Base-by-base conservation (phyloP, 1,139 yeast genomes). In the Suhomyces atakaporum region DNA sequence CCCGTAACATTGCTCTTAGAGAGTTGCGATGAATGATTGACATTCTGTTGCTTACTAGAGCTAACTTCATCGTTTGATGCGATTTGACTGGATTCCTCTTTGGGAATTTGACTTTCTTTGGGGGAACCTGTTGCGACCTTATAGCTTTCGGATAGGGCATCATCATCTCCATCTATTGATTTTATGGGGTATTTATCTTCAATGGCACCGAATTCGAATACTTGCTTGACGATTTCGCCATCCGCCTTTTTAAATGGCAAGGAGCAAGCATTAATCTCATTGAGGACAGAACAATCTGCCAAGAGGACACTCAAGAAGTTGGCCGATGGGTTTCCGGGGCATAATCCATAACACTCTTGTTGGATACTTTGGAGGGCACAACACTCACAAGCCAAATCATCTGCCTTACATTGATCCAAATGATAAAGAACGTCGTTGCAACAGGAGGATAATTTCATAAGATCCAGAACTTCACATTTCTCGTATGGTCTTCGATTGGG, bases 361-460 rank as follows among this genome's bases (percentile, higher is more conserved):
- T 66, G 60, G 55, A 74, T 63, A 38, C 69, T 65, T 49, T 74
- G 79, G 27, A 75, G 56, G 7, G 79, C 79, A 55, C 79, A 74
- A 46, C 81, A 75, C 44, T 74, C 79, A 52, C 80, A 75, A 2
- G 78, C 78, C 45, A 72, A 57, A 52, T 75, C 80, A 45, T 71
- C 73, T 3, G 78, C 69, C 46, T 69, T 69, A 44, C 81, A 75
- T 36, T 62, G 69, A 44, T 73, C 77, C 31, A 75, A 58, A 42
- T 60, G 67, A 26, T 61, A 49, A 22, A 74, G 53, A 7, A 74
- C 72, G 36, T 69, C 75, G 42, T 68, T 71, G 31, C 76, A 73
- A 50, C 79, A 75, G 9, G 49, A 42, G 2, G 74, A 62, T 23
- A 74, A 53, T 31, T 63, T 64, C 31, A 67, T 63, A 31, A 72